These are phyloP conservation scores for Corylus avellana DNA, from an alignment of 306 rosid genomes.

Conservation along the genomic window DNA sequence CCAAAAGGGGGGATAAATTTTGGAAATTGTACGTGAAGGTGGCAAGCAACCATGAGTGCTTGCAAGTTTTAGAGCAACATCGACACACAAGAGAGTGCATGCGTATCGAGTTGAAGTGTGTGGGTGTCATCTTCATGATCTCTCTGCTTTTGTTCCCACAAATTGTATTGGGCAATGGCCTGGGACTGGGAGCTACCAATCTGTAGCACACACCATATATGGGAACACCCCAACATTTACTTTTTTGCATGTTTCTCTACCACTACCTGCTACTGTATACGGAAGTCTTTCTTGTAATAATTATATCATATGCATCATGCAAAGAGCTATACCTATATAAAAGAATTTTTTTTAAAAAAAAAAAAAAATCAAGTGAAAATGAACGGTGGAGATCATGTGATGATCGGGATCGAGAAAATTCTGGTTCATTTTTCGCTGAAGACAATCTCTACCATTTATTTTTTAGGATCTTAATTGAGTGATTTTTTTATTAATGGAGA, in stretches of 20 bases:
- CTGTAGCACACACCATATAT: slow-evolving; percentile 18
- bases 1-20: too few species aligned
- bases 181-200: slow-evolving; percentile 8
- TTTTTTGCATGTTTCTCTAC: slow-evolving; percentile 45
- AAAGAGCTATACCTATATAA: too few species aligned
- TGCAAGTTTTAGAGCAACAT: slow-evolving; percentile 35
- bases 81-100: neutral
- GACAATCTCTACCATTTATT: too few species aligned
- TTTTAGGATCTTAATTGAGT: too few species aligned
- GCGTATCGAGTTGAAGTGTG: slow-evolving; percentile 27
- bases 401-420: too few species aligned
- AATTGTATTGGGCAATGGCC: slow-evolving; percentile 1
- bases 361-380: too few species aligned
- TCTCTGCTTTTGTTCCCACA: slow-evolving; percentile 34
- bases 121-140: slow-evolving; percentile 40
- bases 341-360: too few species aligned
- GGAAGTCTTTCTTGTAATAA: neutral
- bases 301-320: neutral
- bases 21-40: too few species aligned
- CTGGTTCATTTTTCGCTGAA: too few species aligned
- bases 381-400: too few species aligned
- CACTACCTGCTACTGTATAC: neutral
- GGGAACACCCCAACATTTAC: slow-evolving; percentile 40
- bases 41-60: slow-evolving; percentile 27
- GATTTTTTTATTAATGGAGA: too few species aligned